Evolutionary conservation across 495 filamentous ascomycete genomes (phyloP), one percentile per base, ranked within the genome.

Genomic region (Lepidopterella palustris): DNA sequence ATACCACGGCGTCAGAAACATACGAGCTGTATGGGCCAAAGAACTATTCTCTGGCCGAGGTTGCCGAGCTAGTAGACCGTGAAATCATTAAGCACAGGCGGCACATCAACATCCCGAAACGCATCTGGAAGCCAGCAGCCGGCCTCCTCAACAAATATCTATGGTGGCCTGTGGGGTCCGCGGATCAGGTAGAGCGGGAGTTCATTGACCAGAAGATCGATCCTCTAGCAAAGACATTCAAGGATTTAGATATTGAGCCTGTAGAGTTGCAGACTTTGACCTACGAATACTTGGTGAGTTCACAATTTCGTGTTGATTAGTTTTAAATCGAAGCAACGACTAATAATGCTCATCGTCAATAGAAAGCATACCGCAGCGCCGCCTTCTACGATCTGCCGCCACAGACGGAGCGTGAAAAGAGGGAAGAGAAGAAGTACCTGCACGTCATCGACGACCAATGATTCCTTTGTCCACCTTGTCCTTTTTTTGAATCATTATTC

Each of bases 141-240:
- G 76, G 82, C 27, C 69, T 88, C 35, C 70, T 96, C 39, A 95
- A 96, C 81, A 83, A 82, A 65, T 68, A 77, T 45, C 72, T 96
- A 18, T 99, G 91, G 91, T 99, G 90, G 90, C 86, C 84, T 32
- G 82, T 85, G 26, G 78, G 85, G 35, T 90, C 86, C 20, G 82
- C 85, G n/a, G 93, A 97, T 65, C 82, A 95, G 70, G 80, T 99
- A 13, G 91, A 96, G 79, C 80, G 88, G 45, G 91, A 99, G 73
- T 97, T 93, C 78, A 83, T 95, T 64, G 88, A 97, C 73, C 95
- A 97, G 73, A 79, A 82, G 66, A 93, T 99, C 68, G 93, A 99
- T 77, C 80, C 81, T 47, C 84, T 77, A 3, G 92, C 93, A 50
- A 97, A 96, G 82, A 97, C 95, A 5, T 95, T 97, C 81, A 87